Base-by-base conservation (phyloP, 495 filamentous ascomycete genomes). In the Lichina pygmaea region DNA sequence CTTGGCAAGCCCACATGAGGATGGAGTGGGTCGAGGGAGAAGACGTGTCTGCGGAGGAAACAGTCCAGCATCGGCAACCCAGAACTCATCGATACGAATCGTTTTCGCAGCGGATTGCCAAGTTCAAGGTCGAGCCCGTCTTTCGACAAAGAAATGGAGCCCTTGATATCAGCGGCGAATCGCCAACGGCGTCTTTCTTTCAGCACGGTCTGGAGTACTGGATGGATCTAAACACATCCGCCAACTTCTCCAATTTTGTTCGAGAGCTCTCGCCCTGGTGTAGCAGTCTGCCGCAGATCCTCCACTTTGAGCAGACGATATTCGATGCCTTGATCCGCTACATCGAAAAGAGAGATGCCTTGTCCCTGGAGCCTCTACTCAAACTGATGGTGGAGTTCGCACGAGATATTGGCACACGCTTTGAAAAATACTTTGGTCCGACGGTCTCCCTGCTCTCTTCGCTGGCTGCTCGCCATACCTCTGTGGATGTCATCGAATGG, bases 41-140 rank as follows among this genome's bases (percentile, higher is more conserved):
- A 44, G 57, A 52, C 66, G 8, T 24, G 24, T 24, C 24, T 24
- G 24, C 24, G 24, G 24, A 24, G 24, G 24, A 24, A 24, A 24
- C 24, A 24, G 24, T 24, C 24, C 24, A 24, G 24, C 24, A 24
- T 24, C 24, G 24, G 24, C 24, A 24, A 24, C 24, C 24, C 36
- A 39, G 13, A 39, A 11, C 77, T 33, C 81, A 93, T 57, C 69
- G 78, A 58, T 95, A 83, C 69, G 80, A 99, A 63, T 73, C 75
- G 43, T 99, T 99, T 61, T 84, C 81, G 34, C 66, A 76, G 58
- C 92, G 93, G 56, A 82, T 99, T 55, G 73, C 84, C 51, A 93
- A 89, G 58, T 66, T 95, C 57, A 86, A 73, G 55, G 78, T 99
- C 63, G 86, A 95, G 54, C 86, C 89, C 16, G 72, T 94, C 51